Percentiles rank a stretch among this genome's conserved stretches.
phyloP scores from a whole-genome alignment of 495 filamentous ascomycete genomes.

The Penicillium pancosmium region DNA sequence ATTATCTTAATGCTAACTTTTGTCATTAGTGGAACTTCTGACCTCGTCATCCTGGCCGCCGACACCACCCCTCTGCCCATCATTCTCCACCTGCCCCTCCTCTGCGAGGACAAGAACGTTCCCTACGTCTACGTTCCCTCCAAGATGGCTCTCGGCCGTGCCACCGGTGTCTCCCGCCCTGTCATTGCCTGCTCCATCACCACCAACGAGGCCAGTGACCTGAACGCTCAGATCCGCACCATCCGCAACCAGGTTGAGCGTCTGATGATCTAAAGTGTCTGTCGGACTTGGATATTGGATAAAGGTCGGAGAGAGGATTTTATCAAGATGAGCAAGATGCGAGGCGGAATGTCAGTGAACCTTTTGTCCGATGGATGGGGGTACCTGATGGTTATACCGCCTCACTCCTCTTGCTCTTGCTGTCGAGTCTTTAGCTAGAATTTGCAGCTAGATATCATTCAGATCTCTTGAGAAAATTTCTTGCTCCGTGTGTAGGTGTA shows the following conservation, averaged over 20 bases:
- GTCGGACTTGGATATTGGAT: background rate
- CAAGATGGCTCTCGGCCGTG: conserved; percentile 76
- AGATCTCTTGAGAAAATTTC: conserved; percentile 18
- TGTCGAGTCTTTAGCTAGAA: conserved; percentile 28
- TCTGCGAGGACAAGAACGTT: conserved; percentile 84
- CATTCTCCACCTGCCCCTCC: conserved; percentile 86
- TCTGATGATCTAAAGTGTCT: conserved; percentile 77
- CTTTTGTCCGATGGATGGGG: background rate
- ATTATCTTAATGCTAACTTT: background rate
- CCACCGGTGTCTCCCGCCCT: conserved; percentile 73
- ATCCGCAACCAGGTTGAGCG: conserved; percentile 96
- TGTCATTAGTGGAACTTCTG: conserved; percentile 43
- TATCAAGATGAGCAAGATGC: background rate
- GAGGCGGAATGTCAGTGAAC: background rate
- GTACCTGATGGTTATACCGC: background rate
- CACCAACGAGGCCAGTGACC: conserved; percentile 89
- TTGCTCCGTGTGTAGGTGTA: background rate
- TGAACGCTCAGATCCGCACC: conserved; percentile 78
- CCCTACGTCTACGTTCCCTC: conserved; percentile 64
- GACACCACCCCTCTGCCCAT: conserved; percentile 88
- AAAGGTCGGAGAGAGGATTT: background rate
- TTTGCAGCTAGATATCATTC: conserved; percentile 10
- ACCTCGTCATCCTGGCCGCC: conserved; percentile 86
- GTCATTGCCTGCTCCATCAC: conserved; percentile 80
- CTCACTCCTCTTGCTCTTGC: conserved; percentile 5